Evolutionary conservation across 108 stramenopile genomes (phyloP).

Genomic region (Pseudonitzschia multiseries): DNA sequence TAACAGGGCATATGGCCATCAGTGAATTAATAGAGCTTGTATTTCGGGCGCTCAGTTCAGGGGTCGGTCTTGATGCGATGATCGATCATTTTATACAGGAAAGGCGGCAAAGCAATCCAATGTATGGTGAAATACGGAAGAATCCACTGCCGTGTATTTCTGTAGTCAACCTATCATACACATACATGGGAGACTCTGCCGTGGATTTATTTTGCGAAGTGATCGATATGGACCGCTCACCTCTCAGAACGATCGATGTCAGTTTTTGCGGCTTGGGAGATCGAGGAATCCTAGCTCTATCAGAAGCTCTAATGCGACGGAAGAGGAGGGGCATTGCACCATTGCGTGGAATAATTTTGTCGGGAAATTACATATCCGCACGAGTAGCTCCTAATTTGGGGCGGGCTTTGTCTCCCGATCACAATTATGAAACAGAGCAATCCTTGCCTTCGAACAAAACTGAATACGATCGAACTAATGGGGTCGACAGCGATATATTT

Average conservation of each 20-base stretch:
- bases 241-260: conserved; percentile 72
- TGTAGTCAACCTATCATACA: conserved; percentile 77
- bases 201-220: conserved; percentile 69
- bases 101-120: conserved; percentile 12
- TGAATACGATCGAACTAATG: conserved; percentile 25
- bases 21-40: conserved; percentile 62
- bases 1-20: conserved; percentile 62
- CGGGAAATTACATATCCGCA: conserved; percentile 66
- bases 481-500: conserved; percentile 33
- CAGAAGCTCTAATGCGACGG: conserved; percentile 51
- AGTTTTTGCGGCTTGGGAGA: conserved; percentile 76
- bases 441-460: background rate
- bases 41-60: conserved; percentile 56
- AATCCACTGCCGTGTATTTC: conserved; percentile 46
- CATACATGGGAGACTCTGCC: conserved; percentile 71
- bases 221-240: conserved; percentile 44
- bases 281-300: conserved; percentile 54
- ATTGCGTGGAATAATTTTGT: conserved; percentile 64
- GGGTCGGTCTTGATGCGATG: conserved; percentile 40
- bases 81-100: conserved; percentile 32
- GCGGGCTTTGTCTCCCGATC: conserved; percentile 54
- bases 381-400: conserved; percentile 70
- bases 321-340: conserved; percentile 49
- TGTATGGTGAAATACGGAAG: no score
- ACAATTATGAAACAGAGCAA: background rate